These are phyloP conservation scores for Solanum chaucha DNA, from an alignment of 257 asterid genomes.

Conservation along the genomic window DNA sequence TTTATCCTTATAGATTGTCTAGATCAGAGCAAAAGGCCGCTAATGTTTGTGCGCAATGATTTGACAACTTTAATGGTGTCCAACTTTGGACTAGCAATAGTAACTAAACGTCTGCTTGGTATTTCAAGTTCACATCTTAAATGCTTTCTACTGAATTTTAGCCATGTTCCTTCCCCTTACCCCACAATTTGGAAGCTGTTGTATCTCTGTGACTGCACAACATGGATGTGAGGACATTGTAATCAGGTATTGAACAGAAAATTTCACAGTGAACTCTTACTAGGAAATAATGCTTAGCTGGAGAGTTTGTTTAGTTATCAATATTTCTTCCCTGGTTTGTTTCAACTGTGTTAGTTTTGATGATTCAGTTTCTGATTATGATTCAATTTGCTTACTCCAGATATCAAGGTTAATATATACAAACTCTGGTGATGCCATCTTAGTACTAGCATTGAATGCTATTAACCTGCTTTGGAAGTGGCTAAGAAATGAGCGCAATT, in stretches of 20 bases:
- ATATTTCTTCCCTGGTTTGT: not conserved
- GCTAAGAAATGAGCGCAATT: slow-evolving; percentile 73
- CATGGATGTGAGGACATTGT: not conserved
- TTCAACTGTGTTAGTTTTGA: not conserved
- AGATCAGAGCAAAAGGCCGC: not conserved
- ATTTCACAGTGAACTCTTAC: not conserved
- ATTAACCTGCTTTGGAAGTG: slow-evolving; percentile 89
- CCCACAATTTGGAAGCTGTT: not conserved
- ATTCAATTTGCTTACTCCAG: slow-evolving; percentile 18
- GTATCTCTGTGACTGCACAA: not conserved
- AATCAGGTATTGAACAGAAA: not conserved
- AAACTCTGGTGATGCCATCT: slow-evolving; percentile 67
- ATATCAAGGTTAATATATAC: slow-evolving; percentile 78
- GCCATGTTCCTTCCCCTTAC: too few relatives aligned
- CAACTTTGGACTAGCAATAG: not conserved
- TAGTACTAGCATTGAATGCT: slow-evolving; percentile 83
- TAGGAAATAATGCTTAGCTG: not conserved
- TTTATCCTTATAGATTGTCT: not conserved
- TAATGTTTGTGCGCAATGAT: not conserved
- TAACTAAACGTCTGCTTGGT: not conserved
- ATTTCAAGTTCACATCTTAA: not conserved
- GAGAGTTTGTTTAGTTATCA: not conserved
- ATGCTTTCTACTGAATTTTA: not conserved
- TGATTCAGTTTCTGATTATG: not conserved
- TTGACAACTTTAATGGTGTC: not conserved